Evolutionary conservation across 2,329 filamentous ascomycete species (phyloP).

Genomic region (Epichloe glyceriae): DNA sequence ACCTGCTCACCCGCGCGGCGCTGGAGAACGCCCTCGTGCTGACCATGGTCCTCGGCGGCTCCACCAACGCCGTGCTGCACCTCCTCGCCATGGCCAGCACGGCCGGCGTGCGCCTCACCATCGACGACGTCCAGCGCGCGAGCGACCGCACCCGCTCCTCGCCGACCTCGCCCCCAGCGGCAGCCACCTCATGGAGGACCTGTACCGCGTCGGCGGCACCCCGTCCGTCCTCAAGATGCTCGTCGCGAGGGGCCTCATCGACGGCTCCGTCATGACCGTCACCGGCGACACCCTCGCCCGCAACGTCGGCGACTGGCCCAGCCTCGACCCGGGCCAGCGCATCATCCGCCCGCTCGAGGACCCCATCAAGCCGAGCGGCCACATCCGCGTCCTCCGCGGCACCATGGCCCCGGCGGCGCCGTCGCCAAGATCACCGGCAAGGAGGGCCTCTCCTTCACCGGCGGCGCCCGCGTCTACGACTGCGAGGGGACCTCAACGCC

Average conservation of each 20-base stretch:
- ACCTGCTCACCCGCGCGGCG: constrained; percentile 64
- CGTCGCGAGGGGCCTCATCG: constrained; percentile 60
- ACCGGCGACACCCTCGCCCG: constrained; percentile 75
- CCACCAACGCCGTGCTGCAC: constrained; percentile 80
- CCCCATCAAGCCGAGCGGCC: constrained; percentile 70
- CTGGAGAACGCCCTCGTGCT: constrained; percentile 85
- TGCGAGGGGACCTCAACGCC: constrained; percentile 69
- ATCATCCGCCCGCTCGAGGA: constrained; percentile 72
- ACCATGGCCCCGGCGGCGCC: constrained; percentile 64
- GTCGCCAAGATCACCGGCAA: constrained; percentile 97
- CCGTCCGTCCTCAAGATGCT: constrained; percentile 78
- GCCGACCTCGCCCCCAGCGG: constrained; percentile 77
- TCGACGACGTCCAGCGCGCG: constrained; percentile 74
- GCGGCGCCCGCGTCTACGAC: constrained; percentile 72
- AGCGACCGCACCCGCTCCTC: constrained; percentile 76
- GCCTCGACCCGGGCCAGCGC: constrained; percentile 62
- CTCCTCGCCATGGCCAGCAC: constrained; percentile 84
- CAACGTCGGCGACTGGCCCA: constrained; percentile 67
- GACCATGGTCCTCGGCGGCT: constrained; percentile 85
- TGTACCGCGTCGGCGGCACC: constrained; percentile 75
- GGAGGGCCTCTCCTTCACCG: constrained; percentile 72
- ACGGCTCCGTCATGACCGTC: constrained; percentile 67
- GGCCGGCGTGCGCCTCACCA: constrained; percentile 60
- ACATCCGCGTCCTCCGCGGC: constrained; percentile 77
- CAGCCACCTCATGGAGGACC: constrained; percentile 75